Conservation (phyloP, 2,329 filamentous ascomycete genomes). For the Claviceps quebecensis region DNA sequence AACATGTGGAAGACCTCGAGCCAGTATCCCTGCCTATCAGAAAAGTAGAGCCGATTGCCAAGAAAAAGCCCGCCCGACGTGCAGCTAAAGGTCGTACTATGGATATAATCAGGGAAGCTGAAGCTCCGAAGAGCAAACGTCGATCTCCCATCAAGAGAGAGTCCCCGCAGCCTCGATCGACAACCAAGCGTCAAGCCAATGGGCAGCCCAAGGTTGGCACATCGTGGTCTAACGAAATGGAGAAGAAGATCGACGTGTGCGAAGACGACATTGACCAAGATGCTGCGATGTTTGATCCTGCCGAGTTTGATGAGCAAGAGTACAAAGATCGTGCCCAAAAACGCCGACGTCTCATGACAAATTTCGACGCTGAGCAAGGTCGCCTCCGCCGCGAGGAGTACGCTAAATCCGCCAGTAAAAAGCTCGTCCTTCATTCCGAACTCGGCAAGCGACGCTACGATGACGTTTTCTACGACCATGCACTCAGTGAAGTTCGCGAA, state of each 20-base stretch:
- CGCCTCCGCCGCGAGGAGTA: conserved; percentile 49
- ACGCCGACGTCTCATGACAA: conserved; percentile 52
- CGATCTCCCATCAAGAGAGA: conserved; percentile 37
- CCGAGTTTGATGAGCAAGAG: conserved; percentile 28
- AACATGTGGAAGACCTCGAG: conserved; percentile 20
- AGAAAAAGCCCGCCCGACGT: conserved; percentile 19
- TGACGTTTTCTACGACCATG: conserved; percentile 62
- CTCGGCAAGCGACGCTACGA: conserved; percentile 65
- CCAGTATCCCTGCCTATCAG: conserved; percentile 14
- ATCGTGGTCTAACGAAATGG: conserved; percentile 41
- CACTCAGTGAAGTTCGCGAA: conserved; percentile 74
- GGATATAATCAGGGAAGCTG: conserved; percentile 35
- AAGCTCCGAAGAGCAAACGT: conserved; percentile 33
- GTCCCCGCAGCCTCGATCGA: conserved; percentile 32
- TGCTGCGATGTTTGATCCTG: conserved; percentile 30
- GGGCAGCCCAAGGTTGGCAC: conserved; percentile 46
- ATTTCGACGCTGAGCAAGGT: conserved; percentile 47
- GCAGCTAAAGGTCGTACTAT: conserved; percentile 37
- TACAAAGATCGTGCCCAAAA: conserved; percentile 49
- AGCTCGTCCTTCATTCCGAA: conserved; percentile 54
- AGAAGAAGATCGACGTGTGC: conserved; percentile 25
- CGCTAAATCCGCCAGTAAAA: conserved; percentile 41
- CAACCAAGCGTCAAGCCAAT: conserved; percentile 46
- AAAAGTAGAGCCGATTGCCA: conserved; percentile 14
- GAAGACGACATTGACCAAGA: conserved; percentile 29